These are phyloP conservation scores for Cladosporium sp. DNA, from an alignment of 2,329 filamentous ascomycete species.

Conservation along the genomic window DNA sequence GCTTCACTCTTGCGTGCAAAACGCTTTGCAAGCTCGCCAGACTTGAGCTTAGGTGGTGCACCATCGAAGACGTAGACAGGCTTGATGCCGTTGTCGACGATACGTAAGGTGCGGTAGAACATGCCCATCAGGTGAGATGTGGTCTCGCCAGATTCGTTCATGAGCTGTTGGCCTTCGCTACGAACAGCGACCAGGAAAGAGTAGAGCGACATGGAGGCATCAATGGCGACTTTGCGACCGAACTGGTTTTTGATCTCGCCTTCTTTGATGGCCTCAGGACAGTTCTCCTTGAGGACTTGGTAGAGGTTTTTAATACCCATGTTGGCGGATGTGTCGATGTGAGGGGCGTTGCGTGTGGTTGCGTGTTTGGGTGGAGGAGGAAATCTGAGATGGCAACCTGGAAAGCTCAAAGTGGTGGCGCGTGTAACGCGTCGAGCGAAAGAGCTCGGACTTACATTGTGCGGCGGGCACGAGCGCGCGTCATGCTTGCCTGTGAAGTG, in stretches of 20 bases:
- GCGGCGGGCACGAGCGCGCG: background rate
- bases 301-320: constrained; percentile 47
- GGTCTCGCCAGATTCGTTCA: constrained; percentile 90
- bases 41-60: constrained; percentile 94
- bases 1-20: constrained; percentile 95
- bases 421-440: constrained; percentile 3
- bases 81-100: constrained; percentile 98
- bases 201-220: constrained; percentile 91
- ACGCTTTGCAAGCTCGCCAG: constrained; percentile 91
- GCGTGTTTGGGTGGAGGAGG: background rate
- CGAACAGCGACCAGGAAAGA: constrained; percentile 97
- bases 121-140: constrained; percentile 99
- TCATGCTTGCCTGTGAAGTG: background rate
- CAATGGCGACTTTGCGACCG: constrained; percentile 76
- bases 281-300: constrained; percentile 61
- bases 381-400: constrained; percentile 7
- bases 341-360: constrained; percentile 20
- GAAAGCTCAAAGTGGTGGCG: constrained; percentile 11
- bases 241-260: constrained; percentile 99
- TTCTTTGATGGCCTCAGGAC: constrained; percentile 91
- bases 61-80: constrained; percentile 98
- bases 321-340: constrained; percentile 21
- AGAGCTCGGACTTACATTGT: background rate
- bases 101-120: constrained; percentile 97
- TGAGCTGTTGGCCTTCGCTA: constrained; percentile 94